phyloP scores from a whole-genome alignment of 164 flowering plant genomes.

The Chimonanthus salicifolius region DNA sequence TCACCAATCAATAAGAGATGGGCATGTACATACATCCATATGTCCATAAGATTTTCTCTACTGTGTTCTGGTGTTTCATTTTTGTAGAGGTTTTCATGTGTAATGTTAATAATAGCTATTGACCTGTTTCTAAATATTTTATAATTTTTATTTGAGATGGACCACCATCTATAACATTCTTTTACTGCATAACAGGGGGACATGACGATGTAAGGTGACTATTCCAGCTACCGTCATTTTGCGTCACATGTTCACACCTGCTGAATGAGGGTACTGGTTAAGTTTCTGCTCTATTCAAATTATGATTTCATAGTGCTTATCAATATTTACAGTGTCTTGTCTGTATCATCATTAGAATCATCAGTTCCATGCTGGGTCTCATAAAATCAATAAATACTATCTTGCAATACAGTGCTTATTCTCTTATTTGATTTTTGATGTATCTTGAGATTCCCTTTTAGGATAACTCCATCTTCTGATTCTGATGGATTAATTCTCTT shows the following conservation, averaged over 20 bases:
- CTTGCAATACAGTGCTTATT: background rate
- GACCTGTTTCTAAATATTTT: background rate
- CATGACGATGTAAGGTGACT: constrained; percentile 74
- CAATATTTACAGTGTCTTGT: background rate
- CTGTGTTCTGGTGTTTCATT: background rate
- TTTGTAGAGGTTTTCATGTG: background rate
- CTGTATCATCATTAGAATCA: background rate
- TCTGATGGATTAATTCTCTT: background rate
- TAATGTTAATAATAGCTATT: background rate
- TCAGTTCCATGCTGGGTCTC: background rate
- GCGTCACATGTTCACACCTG: constrained; percentile 75
- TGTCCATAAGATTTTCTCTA: background rate
- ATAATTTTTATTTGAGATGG: background rate
- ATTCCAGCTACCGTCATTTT: constrained; percentile 86
- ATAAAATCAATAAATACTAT: no score
- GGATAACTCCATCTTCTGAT: background rate
- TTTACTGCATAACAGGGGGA: constrained; percentile 56
- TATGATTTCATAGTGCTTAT: background rate
- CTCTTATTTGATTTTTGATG: background rate
- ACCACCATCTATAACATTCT: background rate
- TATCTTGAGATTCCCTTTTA: background rate
- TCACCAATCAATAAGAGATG: background rate
- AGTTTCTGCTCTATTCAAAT: background rate
- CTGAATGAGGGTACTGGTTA: constrained; percentile 73
- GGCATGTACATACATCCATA: no score